Percentiles rank a stretch among this genome's conserved stretches.
Conservation (phyloP, 192 early-diverging fungal genomes). For the Helicostylum pulchrum region DNA sequence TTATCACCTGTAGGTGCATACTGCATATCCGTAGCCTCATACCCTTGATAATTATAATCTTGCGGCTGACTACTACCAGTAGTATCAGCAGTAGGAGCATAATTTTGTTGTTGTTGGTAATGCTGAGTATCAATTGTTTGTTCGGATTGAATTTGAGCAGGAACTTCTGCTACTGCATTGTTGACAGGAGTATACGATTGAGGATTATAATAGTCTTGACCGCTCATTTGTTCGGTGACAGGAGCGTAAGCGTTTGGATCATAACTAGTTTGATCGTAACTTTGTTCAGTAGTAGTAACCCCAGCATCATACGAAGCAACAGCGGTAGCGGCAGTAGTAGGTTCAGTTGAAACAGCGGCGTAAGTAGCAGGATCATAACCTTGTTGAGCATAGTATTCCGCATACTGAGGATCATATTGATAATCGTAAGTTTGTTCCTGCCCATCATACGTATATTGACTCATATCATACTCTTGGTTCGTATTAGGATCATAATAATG, state of each 20-base stretch:
- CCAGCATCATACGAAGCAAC: background rate
- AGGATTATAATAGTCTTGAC: no score
- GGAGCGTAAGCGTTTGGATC: slow-evolving; percentile 9
- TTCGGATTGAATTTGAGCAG: slow-evolving; percentile 4
- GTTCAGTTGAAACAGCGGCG: background rate
- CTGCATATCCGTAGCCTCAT: no score
- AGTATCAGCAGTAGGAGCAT: no score
- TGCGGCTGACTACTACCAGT: no score
- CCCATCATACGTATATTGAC: slow-evolving; percentile 19
- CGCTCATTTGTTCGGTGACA: background rate
- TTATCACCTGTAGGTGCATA: no score
- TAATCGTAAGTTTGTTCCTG: background rate
- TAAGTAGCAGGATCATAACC: slow-evolving; percentile 7
- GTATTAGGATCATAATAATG: slow-evolving; percentile 40
- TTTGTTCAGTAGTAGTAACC: background rate
- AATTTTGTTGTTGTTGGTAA: background rate
- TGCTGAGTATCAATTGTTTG: slow-evolving; percentile 2
- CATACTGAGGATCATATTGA: slow-evolving; percentile 15
- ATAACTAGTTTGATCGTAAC: background rate
- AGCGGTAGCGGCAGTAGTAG: background rate
- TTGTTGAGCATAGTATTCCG: slow-evolving; percentile 7
- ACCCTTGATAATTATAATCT: no score
- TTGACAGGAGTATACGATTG: no score
- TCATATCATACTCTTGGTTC: slow-evolving; percentile 28
- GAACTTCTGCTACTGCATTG: background rate